Base-by-base conservation (phyloP, 129 eudicot genomes). In the Ambrosia trifida region DNA sequence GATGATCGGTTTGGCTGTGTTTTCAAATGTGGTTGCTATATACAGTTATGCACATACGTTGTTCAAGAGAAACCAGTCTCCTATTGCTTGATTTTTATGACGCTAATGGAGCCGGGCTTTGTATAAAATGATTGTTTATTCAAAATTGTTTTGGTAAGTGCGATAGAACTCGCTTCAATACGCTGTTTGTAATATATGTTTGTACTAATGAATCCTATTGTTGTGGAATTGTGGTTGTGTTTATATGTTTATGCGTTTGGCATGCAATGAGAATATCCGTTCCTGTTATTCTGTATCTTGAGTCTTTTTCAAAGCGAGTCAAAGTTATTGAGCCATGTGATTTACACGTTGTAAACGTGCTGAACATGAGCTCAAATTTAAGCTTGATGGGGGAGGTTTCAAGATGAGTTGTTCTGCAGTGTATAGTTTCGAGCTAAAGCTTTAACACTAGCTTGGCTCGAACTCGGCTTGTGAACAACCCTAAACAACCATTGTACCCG, bases 1-100 rank as follows among this genome's bases (percentile, higher is more conserved):
- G 66, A 79, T 87, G 89, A 82, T 84, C 64, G 73, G 84, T 50
- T 76, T 84, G 60, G 89, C 88, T 12, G 83, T 83, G 13, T 80
- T 81, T 64, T 77, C 88, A 44, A 83, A 77, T 71, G 82, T 60
- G 8, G 76, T 87, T 49, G 86, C 92, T 2, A 87, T 87, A 70
- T 87, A 83, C 24, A 83, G 83, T 5, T 85, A 86, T 47, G 84
- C 82, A 1, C 83, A 81, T 58, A 73, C 84, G 4, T 47, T 87
- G 32, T 75, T 84, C 73, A 78, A 76, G 74, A 85, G 73, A 72
- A 74, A 77, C 63, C 67, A 64, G 3, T 72, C 74, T 36, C 53
- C 83, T 8, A 79, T 80, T 52, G 83, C 84, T 69, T 78, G 68
- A 75, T 64, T 77, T 49, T 77, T 32, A 45, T 33, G n/a, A 36